Evolutionary conservation across 1,139 yeast species (phyloP), one percentile per base, ranked within the genome.

Genomic region (Suhomyces chickasaworum): DNA sequence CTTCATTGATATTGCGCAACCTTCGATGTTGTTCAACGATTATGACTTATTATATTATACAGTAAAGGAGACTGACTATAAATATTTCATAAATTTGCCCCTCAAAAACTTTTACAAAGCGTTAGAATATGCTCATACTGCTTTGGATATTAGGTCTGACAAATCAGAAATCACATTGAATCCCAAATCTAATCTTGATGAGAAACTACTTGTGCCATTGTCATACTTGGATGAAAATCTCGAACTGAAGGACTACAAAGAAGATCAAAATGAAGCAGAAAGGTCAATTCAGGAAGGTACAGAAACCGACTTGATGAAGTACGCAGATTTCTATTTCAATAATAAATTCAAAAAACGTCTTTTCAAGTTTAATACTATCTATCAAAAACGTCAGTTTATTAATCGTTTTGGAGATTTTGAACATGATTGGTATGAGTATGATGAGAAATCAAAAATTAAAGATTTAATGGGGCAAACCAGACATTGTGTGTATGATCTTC

Each of bases 1-100:
- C 49, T 84, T 77, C 56, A 69, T 84, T 41, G 88, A 83, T 53
- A 69, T 84, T 15, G 63, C 75, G 13, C 76, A 68, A 49, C 78
- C 77, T 2, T 69, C 77, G 3, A 49, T 69, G 41, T 59, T 75
- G 25, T 73, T 71, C 57, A 74, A 75, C 52, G 77, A 75, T 37
- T 75, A 63, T 51, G 78, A 75, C 46, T 54, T 75, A 20, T 59
- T 75, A 17, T 75, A 65, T 52, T 75, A 75, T 47, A 61, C 76
- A 7, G 65, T 74, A 3, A 64, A 69, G 39, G 78, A 73, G 50
- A 70, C 75, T 0, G 72, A 74, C 48, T 74, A 71, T 53, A 63
- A 67, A 40, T 66, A 63, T 48, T 75, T 74, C 53, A 73, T 75
- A 30, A 72, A 75, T 49, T 58, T 74, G 9, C 75, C 78, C 0